These are phyloP conservation scores for Penicillium sp. DNA, from an alignment of 2,329 filamentous ascomycete genomes.

Conservation along the genomic window DNA sequence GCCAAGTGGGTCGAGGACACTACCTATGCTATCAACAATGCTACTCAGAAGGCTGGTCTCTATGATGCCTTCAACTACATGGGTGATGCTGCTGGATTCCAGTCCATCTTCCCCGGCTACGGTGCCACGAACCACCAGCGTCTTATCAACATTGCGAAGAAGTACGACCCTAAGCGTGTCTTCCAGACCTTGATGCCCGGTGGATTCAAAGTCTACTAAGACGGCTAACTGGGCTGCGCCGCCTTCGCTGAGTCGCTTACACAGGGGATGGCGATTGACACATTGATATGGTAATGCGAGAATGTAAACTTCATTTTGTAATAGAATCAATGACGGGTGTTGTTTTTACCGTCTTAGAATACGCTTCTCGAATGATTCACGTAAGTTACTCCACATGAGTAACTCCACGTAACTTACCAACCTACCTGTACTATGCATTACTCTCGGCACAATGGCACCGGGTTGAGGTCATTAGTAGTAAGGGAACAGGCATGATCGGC, in stretches of 20 bases:
- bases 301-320: background rate
- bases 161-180: constrained; percentile 44
- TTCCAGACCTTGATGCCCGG: constrained; percentile 45
- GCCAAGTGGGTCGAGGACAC: constrained; percentile 39
- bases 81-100: constrained; percentile 42
- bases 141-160: constrained; percentile 36
- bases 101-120: constrained; percentile 41
- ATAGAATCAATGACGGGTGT: background rate
- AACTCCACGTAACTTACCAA: too few relatives aligned
- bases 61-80: constrained; percentile 43
- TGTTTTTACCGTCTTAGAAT: background rate
- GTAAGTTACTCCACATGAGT: background rate
- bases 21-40: constrained; percentile 36
- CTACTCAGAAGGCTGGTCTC: constrained; percentile 30
- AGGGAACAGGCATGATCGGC: too few relatives aligned
- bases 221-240: background rate
- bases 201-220: constrained; percentile 44
- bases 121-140: constrained; percentile 38
- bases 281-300: background rate
- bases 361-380: background rate
- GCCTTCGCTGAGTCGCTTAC: background rate
- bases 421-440: too few relatives aligned
- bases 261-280: background rate
- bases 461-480: too few relatives aligned
- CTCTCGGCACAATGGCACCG: too few relatives aligned